phyloP scores from a whole-genome alignment of 306 rosid species.

The Vigna hirtella region DNA sequence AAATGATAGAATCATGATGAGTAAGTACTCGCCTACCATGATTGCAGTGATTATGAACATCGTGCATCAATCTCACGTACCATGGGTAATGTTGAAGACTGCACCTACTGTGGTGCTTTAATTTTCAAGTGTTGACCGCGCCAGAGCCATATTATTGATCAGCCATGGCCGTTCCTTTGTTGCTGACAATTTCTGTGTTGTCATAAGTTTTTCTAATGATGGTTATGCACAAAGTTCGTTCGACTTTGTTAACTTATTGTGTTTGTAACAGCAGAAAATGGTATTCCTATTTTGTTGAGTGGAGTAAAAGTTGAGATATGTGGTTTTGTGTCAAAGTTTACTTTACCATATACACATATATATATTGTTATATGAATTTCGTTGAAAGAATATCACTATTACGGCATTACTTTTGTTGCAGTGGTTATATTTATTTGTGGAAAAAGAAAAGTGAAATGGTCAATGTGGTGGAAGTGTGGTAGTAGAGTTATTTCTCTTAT shows the following conservation, averaged over 20 bases:
- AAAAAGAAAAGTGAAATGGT: too few species aligned
- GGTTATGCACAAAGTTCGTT: conserved; percentile 4
- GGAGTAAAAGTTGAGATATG: conserved; percentile 29
- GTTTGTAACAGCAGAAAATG: conserved; percentile 37
- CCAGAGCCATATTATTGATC: conserved; percentile 35
- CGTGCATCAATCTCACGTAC: conserved; percentile 32
- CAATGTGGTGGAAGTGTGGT: too few species aligned
- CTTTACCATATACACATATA: too few species aligned
- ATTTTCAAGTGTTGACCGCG: conserved; percentile 35
- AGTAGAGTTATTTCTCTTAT: too few species aligned
- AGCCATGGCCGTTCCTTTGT: conserved; percentile 39
- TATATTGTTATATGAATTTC: too few species aligned
- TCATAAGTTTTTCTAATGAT: conserved; percentile 37
- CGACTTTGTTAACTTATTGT: not conserved
- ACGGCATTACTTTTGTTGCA: too few species aligned
- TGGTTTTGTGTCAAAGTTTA: conserved; percentile 8
- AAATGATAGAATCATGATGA: conserved; percentile 41
- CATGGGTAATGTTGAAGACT: conserved; percentile 27
- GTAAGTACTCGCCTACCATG: conserved; percentile 36
- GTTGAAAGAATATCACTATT: too few species aligned
- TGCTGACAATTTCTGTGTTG: conserved; percentile 21
- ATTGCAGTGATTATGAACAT: conserved; percentile 37
- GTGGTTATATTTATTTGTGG: too few species aligned
- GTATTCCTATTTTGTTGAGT: conserved; percentile 11
- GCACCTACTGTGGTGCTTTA: conserved; percentile 18